Evolutionary conservation across 164 flowering plant genomes (phyloP).

Genomic region (Chimonanthus salicifolius): DNA sequence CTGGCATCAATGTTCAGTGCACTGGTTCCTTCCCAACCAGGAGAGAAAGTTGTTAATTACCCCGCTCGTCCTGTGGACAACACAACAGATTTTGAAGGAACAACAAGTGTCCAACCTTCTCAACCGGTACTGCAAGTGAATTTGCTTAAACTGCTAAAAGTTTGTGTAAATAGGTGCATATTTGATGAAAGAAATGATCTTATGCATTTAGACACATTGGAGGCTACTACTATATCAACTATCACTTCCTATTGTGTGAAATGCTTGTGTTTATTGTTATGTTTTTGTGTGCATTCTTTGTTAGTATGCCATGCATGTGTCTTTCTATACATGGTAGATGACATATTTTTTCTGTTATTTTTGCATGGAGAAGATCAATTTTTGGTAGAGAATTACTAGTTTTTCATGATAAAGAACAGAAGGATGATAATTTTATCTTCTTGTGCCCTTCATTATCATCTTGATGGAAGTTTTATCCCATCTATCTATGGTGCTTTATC

Average conservation of each 20-base stretch:
- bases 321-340: background rate
- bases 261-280: background rate
- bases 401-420: background rate
- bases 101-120: slow-evolving; percentile 74
- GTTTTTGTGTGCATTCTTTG: background rate
- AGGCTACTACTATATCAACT: no score
- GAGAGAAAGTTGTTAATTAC: slow-evolving; percentile 78
- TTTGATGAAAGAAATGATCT: background rate
- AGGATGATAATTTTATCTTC: background rate
- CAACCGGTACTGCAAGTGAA: slow-evolving; percentile 49
- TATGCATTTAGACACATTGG: background rate
- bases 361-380: background rate
- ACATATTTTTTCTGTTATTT: no score
- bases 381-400: background rate
- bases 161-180: background rate
- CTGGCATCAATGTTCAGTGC: slow-evolving; percentile 54
- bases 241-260: background rate
- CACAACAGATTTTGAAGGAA: slow-evolving; percentile 89
- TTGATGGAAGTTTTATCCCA: background rate
- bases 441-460: background rate
- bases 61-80: slow-evolving; percentile 93
- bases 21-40: slow-evolving; percentile 64
- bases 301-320: background rate
- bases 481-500: no score
- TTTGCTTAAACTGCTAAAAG: background rate